Conservation (phyloP, 2,329 filamentous ascomycete species). For the Beauveria australis region DNA sequence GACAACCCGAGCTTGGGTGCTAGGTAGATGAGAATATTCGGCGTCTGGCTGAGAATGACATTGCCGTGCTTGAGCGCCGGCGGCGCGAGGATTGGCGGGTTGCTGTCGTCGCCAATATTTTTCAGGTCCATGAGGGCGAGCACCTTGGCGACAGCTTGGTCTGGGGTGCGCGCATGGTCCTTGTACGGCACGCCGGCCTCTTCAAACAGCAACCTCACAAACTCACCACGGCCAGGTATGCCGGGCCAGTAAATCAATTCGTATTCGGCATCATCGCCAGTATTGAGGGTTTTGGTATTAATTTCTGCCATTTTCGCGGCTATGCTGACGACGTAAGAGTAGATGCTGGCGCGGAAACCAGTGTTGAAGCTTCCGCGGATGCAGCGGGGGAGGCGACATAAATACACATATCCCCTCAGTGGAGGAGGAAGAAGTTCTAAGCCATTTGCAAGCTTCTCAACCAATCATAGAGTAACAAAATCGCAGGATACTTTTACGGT, state of each 20-base stretch:
- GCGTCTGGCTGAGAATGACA: constrained; percentile 58
- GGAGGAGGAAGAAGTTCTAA: too few relatives aligned
- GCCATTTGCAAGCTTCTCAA: too few relatives aligned
- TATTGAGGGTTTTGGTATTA: constrained; percentile 22
- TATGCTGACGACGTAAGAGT: not conserved
- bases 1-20: constrained; percentile 51
- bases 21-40: constrained; percentile 67
- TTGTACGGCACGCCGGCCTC: constrained; percentile 56
- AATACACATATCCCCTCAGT: too few relatives aligned
- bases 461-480: too few relatives aligned
- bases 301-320: constrained; percentile 16
- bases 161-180: constrained; percentile 36
- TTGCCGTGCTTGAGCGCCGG: constrained; percentile 57
- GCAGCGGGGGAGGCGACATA: too few relatives aligned
- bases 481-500: too few relatives aligned
- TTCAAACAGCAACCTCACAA: constrained; percentile 65
- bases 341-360: not conserved
- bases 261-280: constrained; percentile 41
- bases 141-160: constrained; percentile 45
- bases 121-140: constrained; percentile 35
- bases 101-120: constrained; percentile 42
- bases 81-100: constrained; percentile 58
- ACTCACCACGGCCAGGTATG: constrained; percentile 67
- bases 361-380: not conserved
- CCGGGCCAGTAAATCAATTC: constrained; percentile 64